A percentile compares a stretch with the other conserved stretches of the same genome.
phyloP scores from a whole-genome alignment of 2,329 filamentous ascomycete genomes.

The Colletotrichum lupini region DNA sequence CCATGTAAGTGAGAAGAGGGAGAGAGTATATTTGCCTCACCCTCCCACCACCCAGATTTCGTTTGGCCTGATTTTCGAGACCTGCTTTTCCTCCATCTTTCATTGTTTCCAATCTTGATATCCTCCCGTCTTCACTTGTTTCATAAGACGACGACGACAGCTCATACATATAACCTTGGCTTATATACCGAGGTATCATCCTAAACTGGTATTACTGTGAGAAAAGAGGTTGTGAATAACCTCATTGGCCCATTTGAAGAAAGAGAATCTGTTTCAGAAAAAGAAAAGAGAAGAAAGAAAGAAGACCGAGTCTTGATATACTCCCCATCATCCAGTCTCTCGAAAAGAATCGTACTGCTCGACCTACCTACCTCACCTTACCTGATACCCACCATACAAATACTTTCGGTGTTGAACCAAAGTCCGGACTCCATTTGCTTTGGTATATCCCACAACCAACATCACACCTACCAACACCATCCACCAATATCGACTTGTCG shows the following conservation, averaged over 20 bases:
- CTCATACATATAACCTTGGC: neutral
- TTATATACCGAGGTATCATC: neutral
- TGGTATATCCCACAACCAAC: neutral
- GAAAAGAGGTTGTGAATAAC: neutral
- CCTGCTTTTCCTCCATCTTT: conserved; percentile 1
- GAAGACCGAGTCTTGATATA: neutral
- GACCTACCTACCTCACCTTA: neutral
- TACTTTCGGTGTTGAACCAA: neutral
- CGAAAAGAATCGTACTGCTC: neutral
- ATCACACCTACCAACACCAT: neutral
- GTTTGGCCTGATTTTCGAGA: conserved; percentile 28
- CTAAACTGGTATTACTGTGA: neutral
- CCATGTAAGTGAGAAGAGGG: neutral
- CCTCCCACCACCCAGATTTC: neutral
- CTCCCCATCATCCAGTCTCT: neutral
- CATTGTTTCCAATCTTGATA: conserved; percentile 7
- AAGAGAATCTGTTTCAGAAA: neutral
- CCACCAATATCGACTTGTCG: too few species aligned
- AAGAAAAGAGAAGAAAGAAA: neutral
- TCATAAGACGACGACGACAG: neutral
- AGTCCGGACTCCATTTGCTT: neutral
- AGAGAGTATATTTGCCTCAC: conserved; percentile 24
- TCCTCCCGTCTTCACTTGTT: neutral
- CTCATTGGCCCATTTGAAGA: neutral
- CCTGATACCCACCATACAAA: neutral